A percentile compares a stretch with the other conserved stretches of the same genome.
phyloP scores from a whole-genome alignment of 2,329 filamentous ascomycete genomes.

The Trichophyton benhamiae region DNA sequence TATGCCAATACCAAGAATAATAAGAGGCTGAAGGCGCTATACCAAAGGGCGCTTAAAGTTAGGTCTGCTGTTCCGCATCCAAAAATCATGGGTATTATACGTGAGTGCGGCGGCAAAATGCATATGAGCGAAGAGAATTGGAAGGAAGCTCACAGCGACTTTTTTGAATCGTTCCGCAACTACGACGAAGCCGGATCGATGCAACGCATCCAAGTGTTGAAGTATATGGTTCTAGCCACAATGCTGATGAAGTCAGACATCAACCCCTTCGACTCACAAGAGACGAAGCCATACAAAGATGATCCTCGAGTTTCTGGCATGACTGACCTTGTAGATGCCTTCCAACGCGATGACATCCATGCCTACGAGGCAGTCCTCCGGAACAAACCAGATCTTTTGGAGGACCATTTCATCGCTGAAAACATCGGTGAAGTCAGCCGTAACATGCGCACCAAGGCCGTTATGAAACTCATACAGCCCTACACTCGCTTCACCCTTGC shows the following conservation, averaged over 20 bases:
- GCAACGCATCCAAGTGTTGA: constrained; percentile 91
- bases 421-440: constrained; percentile 98
- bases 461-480: constrained; percentile 83
- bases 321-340: constrained; percentile 93
- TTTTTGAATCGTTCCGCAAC: constrained; percentile 97
- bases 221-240: constrained; percentile 89
- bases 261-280: constrained; percentile 96
- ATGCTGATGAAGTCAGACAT: constrained; percentile 99
- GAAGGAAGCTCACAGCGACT: constrained; percentile 93
- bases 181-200: constrained; percentile 96
- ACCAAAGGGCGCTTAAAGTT: constrained; percentile 81
- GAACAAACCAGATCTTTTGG: constrained; percentile 75
- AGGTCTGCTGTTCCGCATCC: constrained; percentile 96
- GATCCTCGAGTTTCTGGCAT: constrained; percentile 92
- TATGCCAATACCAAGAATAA: constrained; percentile 94
- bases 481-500: constrained; percentile 83
- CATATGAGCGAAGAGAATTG: constrained; percentile 99
- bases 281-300: constrained; percentile 95
- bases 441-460: constrained; percentile 93
- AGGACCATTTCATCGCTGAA: constrained; percentile 91
- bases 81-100: constrained; percentile 98
- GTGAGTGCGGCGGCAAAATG: constrained; percentile 98
- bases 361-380: constrained; percentile 78
- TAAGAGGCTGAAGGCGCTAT: constrained; percentile 87
- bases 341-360: constrained; percentile 89